Evolutionary conservation across 768 basidiomycete genomes (phyloP), one percentile per base, ranked within the genome.

Genomic region (Tulasnella sp.): DNA sequence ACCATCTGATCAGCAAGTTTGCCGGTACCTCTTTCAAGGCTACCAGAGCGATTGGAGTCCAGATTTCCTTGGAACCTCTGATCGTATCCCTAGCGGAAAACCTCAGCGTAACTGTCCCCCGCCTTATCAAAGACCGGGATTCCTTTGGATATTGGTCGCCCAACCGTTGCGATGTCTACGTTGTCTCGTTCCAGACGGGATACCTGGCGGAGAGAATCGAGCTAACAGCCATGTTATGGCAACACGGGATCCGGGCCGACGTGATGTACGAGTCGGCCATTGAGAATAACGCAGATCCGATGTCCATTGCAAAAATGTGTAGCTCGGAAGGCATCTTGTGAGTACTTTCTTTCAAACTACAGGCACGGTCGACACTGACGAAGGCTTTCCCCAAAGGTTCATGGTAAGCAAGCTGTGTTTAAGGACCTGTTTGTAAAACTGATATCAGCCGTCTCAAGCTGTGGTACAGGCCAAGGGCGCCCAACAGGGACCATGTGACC

Each of bases 141-240:
- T 93, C 94, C 0, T 95, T 93, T 78, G 93, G 94, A 0, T 92
- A 89, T 80, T 95, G 92, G 93, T 92, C 92, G 82, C 93, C 93
- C n/a, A 87, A 93, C 19, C 86, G 93, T 49, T 94, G 94, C 79
- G 93, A 95, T 78, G 93, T 95, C 14, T 95, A 94, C 78, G 86
- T 95, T 15, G 88, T 93, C 36, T 92, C 92, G 0, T 92, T 90
- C 77, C 89, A 92, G 78, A 85, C 89, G 9, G 93, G 93, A 12
- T 86, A 90, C 80, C 84, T 95, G 42, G 88, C 90, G 78, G 93
- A 94, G 72, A 86, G 93, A 58, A 86, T 95, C 22, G 92, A 94
- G 79, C 87, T 93, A 1, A 91, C 89, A 15, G 85, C 92, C 0
- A 87, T 90, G 71, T 83, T 95, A 40, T 95, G 93, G 93, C 86